phyloP scores from a whole-genome alignment of 768 basidiomycete species.

The Punctularia strigosozonata region DNA sequence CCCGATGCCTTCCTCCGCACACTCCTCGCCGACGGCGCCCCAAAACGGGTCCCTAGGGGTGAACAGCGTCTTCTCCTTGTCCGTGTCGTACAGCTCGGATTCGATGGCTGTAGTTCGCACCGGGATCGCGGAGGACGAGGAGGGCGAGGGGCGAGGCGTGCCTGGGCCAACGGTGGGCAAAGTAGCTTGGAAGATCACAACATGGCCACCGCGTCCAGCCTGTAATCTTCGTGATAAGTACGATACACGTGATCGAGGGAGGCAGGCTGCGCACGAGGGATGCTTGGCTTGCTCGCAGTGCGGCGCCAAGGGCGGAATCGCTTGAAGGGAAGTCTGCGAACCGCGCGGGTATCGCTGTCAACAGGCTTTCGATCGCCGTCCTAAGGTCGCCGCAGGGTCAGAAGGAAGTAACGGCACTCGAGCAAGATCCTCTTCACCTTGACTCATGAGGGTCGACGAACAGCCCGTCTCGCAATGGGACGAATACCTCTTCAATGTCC shows the following conservation, averaged over 20 bases:
- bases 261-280: slow-evolving; percentile 43
- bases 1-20: slow-evolving; percentile 81
- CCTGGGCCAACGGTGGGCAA: slow-evolving; percentile 66
- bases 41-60: slow-evolving; percentile 68
- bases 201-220: slow-evolving; percentile 69
- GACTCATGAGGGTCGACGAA: slow-evolving; percentile 68
- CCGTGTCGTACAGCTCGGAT: slow-evolving; percentile 60
- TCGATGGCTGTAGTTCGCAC: too few species aligned
- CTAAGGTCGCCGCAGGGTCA: slow-evolving; percentile 22
- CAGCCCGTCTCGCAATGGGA: slow-evolving; percentile 60
- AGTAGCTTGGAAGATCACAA: slow-evolving; percentile 58
- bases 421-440: slow-evolving; percentile 28
- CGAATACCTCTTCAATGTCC: slow-evolving; percentile 88
- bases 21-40: slow-evolving; percentile 78
- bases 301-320: slow-evolving; percentile 70
- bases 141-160: slow-evolving; percentile 42
- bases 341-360: slow-evolving; percentile 53
- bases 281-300: slow-evolving; percentile 58
- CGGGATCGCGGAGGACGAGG: too few species aligned
- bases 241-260: slow-evolving; percentile 2
- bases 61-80: slow-evolving; percentile 79
- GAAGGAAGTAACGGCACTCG: not conserved
- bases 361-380: slow-evolving; percentile 48
- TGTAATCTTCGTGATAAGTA: slow-evolving; percentile 14
- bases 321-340: slow-evolving; percentile 34